A percentile compares a stretch with the other conserved stretches of the same genome.
Conservation (phyloP, 225 moss, liverwort and hornwort species). For the Anthoceros angustus region DNA sequence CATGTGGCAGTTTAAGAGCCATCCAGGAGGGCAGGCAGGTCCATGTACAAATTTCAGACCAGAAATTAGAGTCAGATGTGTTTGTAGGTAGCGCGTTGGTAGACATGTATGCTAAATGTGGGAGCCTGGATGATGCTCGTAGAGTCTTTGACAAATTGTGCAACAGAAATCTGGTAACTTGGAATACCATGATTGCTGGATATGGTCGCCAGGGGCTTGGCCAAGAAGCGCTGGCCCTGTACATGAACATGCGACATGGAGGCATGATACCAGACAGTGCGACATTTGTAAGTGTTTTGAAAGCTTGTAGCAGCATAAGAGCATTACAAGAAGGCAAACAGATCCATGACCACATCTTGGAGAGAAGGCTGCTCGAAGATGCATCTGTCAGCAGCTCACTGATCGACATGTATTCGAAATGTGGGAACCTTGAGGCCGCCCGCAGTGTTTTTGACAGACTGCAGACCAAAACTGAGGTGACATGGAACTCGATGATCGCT, state of each 20-base stretch:
- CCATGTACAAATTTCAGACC: too few relatives aligned
- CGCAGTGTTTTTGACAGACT: not conserved
- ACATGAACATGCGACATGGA: not conserved
- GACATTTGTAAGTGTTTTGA: not conserved
- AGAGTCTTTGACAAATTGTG: not conserved
- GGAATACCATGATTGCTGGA: not conserved
- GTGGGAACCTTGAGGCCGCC: not conserved
- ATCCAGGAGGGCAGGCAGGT: too few relatives aligned
- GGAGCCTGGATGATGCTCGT: not conserved
- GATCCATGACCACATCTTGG: not conserved
- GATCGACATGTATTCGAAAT: slow-evolving; percentile 2
- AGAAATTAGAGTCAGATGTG: too few relatives aligned
- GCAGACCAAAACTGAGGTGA: not conserved
- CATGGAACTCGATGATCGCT: not conserved
- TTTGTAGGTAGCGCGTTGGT: not conserved
- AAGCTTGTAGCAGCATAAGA: not conserved
- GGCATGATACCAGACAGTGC: not conserved
- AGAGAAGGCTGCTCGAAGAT: not conserved
- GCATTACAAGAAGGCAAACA: not conserved
- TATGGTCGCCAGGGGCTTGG: not conserved
- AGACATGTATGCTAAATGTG: slow-evolving; percentile 2
- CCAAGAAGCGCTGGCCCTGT: not conserved
- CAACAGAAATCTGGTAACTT: not conserved
- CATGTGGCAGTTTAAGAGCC: too few relatives aligned
- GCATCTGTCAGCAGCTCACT: not conserved